Evolutionary conservation across 768 basidiomycete species (phyloP), one percentile per base, ranked within the genome.

Genomic region (Boletus insuetus): DNA sequence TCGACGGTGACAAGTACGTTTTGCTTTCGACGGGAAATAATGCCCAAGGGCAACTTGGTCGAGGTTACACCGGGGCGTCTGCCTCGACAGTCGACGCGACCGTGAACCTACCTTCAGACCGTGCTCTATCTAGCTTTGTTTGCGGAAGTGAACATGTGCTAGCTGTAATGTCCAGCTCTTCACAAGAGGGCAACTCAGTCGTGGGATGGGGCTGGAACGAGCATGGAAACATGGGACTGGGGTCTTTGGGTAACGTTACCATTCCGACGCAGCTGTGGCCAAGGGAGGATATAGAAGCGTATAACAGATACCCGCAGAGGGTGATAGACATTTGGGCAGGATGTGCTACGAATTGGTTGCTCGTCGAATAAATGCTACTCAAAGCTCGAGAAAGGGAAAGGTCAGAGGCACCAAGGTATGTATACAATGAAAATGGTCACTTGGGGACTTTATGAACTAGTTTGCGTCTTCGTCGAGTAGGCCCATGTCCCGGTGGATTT

Each of bases 171-270:
- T 48, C 58, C 5, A 49, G 41, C n/a, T 42, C 52, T 24, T 32
- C 41, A 13, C 58, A 62, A 1, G 79, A 82, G 58, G 34, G 40
- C 5, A 29, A 49, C 22, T 43, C 55, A 10, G 79, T 94, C 0
- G 90, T 84, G 82, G 90, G 84, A 0, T 97, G 95, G 91, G 96
- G 96, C 0, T 98, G 96, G 95, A 98, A 98, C 69, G 96, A 98
- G 69, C 96, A 98, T 67, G 96, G 96, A 8, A 98, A 97, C 69
- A 76, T 98, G 26, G 94, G 91, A 0, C 64, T 83, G 22, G 87
- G 85, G 0, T 74, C 78, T 35, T 82, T 81, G 5, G 72, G 76
- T 4, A 86, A 94, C 61, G 70, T 81, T 10, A 56, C 63, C 8
- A 26, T 65, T 16, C 86, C 87, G 16, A 67, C 73, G 12, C 80